Evolutionary conservation across 805 yeast genomes (phyloP), one percentile per base, ranked within the genome.

Genomic region (Yarrowia sp.): DNA sequence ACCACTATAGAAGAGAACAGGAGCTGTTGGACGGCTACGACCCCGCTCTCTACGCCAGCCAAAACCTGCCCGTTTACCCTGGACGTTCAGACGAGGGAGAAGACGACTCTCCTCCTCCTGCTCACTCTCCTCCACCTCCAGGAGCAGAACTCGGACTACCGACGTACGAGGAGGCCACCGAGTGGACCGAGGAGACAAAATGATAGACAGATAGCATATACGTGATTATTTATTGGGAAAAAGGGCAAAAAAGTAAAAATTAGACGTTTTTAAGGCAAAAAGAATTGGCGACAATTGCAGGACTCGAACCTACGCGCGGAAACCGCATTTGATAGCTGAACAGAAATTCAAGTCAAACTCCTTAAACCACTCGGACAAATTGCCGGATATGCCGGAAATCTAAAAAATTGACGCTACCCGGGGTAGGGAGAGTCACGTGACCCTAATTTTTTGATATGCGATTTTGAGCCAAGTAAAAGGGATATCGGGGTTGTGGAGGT

Each of bases 281-380:
- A 16, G 10, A 16, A 24, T 24, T 54, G 46, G 61, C 61, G 61
- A 54, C 61, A 54, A 54, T 54, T 54, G 61, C 61, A 54, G 61
- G 61, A 54, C 61, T 54, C 61, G 61, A 54, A 54, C 61, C 61
- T 54, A 54, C 61, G 61, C 61, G 61, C 61, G 61, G 61, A 54
- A 54, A 54, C 61, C 61, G 61, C 61, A 54, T 54, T 54, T 54
- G 61, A 54, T 54, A 54, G 61, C 61, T 54, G 61, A 54, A 54
- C 26, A 36, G 46, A 11, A 54, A 54, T 54, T 54, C 61, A 54
- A 54, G 61, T 54, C 61, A 54, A 54, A 54, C 61, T 54, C 61
- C 61, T 54, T 54, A 54, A 54, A 54, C 61, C 61, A 54, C 61
- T 54, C 61, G 61, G 61, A 54, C 61, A 54, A 54, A 54, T 54